Percentiles rank a stretch among this genome's conserved stretches.
phyloP scores from a whole-genome alignment of 2,329 filamentous ascomycete genomes.

The Tolypocladium guangdongense region DNA sequence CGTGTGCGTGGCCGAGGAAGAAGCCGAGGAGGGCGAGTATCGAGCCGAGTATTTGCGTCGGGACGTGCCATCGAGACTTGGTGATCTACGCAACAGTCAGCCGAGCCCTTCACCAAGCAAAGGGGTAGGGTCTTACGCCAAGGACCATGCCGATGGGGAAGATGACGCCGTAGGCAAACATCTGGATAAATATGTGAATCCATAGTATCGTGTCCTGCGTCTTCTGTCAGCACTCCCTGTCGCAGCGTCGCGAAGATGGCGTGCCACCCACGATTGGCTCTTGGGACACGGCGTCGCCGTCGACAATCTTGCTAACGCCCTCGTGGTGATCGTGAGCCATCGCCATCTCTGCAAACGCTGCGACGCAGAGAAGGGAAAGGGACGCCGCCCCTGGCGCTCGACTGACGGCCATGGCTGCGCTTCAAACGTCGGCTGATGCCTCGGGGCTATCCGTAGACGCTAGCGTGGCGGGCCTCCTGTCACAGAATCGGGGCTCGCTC shows the following conservation, averaged over 20 bases:
- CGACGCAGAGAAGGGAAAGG: slow-evolving; percentile 10
- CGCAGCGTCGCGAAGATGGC: not conserved
- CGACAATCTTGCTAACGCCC: slow-evolving; percentile 45
- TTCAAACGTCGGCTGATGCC: not conserved
- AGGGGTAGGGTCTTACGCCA: slow-evolving; percentile 49
- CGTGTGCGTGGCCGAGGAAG: slow-evolving; percentile 83
- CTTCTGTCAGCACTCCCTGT: slow-evolving; percentile 10
- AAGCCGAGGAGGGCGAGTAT: slow-evolving; percentile 72
- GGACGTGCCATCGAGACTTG: slow-evolving; percentile 89
- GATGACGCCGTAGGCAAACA: slow-evolving; percentile 77
- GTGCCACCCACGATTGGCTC: slow-evolving; percentile 56
- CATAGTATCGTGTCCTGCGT: slow-evolving; percentile 71
- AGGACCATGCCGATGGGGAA: slow-evolving; percentile 95
- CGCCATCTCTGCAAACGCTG: slow-evolving; percentile 12
- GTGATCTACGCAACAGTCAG: slow-evolving; percentile 48
- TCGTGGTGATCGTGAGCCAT: slow-evolving; percentile 38
- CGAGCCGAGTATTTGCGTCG: slow-evolving; percentile 66
- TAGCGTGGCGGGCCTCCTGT: slow-evolving; percentile 1
- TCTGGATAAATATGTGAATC: slow-evolving; percentile 86
- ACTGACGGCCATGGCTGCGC: slow-evolving; percentile 10
- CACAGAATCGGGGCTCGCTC: not conserved
- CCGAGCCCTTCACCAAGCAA: not conserved
- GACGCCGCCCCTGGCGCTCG: slow-evolving; percentile 6
- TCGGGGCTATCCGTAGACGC: not conserved
- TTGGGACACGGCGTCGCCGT: slow-evolving; percentile 56